phyloP scores from a whole-genome alignment of 257 asterid genomes.

The Jaltomata sinuosa region DNA sequence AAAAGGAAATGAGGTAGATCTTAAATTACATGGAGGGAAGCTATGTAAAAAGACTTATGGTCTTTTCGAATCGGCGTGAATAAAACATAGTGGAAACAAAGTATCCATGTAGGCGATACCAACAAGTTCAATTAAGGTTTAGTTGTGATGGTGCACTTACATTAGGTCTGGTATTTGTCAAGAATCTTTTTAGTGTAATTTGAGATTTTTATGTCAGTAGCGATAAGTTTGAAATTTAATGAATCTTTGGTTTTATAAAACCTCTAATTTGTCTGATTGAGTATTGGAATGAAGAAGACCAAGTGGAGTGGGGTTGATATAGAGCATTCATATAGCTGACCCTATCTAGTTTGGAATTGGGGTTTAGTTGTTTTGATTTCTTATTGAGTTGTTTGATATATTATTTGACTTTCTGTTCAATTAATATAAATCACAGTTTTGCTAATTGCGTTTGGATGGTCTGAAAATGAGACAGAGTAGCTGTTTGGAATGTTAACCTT shows the following conservation, averaged over 20 bases:
- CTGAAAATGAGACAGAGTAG: not conserved
- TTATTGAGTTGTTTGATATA: not conserved
- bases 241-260: not conserved
- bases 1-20: not conserved
- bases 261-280: not conserved
- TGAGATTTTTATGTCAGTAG: not conserved
- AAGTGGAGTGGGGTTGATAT: not conserved
- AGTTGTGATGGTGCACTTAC: not conserved
- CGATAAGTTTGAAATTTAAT: not conserved
- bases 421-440: not conserved
- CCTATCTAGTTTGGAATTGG: not conserved
- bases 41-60: not conserved
- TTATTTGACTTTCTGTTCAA: not conserved
- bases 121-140: not conserved
- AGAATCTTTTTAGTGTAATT: not conserved
- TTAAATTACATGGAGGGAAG: not conserved
- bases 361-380: not conserved
- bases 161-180: not conserved
- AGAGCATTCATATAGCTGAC: not conserved
- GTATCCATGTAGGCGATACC: not conserved
- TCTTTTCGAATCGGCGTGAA: not conserved
- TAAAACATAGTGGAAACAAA: not conserved
- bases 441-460: not conserved
- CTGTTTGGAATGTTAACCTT: not conserved
- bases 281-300: not conserved